Base-by-base conservation (phyloP, 2,329 filamentous ascomycete species). In the Penicillium vulpinum region DNA sequence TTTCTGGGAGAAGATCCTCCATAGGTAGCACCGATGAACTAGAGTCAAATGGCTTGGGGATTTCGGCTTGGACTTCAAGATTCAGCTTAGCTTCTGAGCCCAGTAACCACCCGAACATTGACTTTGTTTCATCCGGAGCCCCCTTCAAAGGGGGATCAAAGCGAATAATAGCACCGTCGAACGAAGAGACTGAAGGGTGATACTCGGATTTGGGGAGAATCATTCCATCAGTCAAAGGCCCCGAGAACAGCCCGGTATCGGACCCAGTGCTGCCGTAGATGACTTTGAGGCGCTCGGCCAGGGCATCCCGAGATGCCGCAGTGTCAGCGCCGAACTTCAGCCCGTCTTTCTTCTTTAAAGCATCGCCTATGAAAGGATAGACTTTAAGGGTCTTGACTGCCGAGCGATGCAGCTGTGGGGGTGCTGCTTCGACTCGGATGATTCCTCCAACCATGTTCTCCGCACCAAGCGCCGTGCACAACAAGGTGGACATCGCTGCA, bases 271-370 rank as follows among this genome's bases (percentile, higher is more conserved):
- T 81, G 21, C 85, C 84, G 64, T 94, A 94, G 3, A 91, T 83
- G 11, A 87, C 83, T 60, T 85, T 85, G 59, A 96, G 86, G 41
- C 85, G 85, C 67, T 88, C 88, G 3, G 87, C 86, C 63, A 78
- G 59, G 9, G 92, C 91, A 68, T 96, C 91, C 51, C 88, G 87
- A 64, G 94, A 90, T 6, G 89, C 84, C 65, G 91, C 90, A 0
- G 91, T 90, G 65, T 96, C 91, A 15, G 92, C 91, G 5, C 93
- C 93, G 69, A 97, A 96, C 66, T 87, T 91, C 22, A 97, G 80
- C 0, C 88, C 88, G 44, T 88, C 82, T 35, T 81, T 83, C 38
- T 81, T 76, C 64, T 85, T 87, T 4, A 80, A 77, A 22, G 77
- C 75, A 46, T 78, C 74, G 1, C 81, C 77, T 3, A 85, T 81